Conservation (phyloP, 441 rosid genomes). For the Dalechampia spathulata region DNA sequence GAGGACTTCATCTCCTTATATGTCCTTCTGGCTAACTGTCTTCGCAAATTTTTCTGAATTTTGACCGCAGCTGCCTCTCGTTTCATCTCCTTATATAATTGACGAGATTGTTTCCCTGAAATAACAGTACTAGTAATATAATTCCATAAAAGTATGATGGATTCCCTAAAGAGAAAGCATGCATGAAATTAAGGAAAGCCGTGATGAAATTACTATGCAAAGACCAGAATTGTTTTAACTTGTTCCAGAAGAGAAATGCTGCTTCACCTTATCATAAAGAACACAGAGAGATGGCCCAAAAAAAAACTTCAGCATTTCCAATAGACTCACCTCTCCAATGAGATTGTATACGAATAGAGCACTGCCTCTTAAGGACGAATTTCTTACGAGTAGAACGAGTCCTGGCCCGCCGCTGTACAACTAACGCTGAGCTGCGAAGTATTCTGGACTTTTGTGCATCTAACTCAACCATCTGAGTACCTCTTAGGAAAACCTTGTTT, state of each 20-base stretch:
- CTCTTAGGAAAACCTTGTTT: conserved; percentile 71
- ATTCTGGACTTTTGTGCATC: conserved; percentile 55
- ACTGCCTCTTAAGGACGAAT: conserved; percentile 34
- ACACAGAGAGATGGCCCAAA: neutral
- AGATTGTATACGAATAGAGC: conserved; percentile 64
- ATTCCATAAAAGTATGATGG: neutral
- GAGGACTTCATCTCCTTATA: conserved; percentile 40
- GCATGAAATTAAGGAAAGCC: conserved; percentile 2
- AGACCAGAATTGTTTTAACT: conserved; percentile 1
- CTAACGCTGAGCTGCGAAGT: conserved; percentile 49
- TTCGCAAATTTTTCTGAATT: conserved; percentile 71
- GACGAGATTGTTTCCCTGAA: conserved; percentile 50
- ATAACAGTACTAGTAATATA: conserved; percentile 17
- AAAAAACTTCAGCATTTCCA: conserved; percentile 10
- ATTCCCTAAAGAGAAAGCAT: conserved; percentile 4
- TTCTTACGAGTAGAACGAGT: conserved; percentile 41
- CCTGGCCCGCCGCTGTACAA: conserved; percentile 53
- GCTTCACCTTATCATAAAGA: conserved; percentile 1
- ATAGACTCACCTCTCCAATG: conserved; percentile 68
- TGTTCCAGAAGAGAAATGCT: conserved; percentile 9
- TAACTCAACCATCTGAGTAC: conserved; percentile 78
- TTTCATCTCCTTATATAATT: conserved; percentile 32
- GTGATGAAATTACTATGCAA: neutral
- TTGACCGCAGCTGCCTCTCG: conserved; percentile 60
- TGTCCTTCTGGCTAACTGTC: conserved; percentile 47